Evolutionary conservation across 352 stramenopile species (phyloP).

Genomic region (Pythium apleroticum): DNA sequence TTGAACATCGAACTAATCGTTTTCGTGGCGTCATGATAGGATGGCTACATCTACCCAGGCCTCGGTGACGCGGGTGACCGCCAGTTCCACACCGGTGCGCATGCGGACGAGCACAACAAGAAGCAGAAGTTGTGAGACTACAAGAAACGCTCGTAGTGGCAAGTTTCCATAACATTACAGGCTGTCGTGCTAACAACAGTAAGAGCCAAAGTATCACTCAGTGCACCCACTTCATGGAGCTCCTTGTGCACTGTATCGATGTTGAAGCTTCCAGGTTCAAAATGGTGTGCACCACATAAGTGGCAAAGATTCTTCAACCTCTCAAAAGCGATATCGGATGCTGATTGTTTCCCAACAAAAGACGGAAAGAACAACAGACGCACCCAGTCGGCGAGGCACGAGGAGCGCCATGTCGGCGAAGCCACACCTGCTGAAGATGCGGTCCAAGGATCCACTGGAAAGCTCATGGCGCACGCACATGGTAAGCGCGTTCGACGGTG

Average conservation of each 20-base stretch:
- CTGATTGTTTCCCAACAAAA: conserved; percentile 9
- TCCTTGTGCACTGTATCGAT: not conserved
- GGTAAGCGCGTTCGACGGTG: conserved; percentile 31
- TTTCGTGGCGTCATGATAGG: conserved; percentile 30
- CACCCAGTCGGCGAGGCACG: not conserved
- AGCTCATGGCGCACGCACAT: conserved; percentile 88
- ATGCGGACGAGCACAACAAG: conserved; percentile 50
- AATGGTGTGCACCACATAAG: conserved; percentile 8
- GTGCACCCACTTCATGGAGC: too few relatives aligned
- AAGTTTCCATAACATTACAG: not conserved
- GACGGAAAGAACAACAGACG: conserved; percentile 11
- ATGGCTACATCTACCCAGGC: conserved; percentile 80
- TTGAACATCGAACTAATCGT: not conserved
- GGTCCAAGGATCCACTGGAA: conserved; percentile 81
- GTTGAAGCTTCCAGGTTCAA: not conserved
- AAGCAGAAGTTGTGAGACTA: conserved; percentile 55
- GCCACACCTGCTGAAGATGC: conserved; percentile 62
- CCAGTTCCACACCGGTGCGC: conserved; percentile 73
- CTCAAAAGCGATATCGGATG: not conserved
- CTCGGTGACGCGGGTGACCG: conserved; percentile 83
- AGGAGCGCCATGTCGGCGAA: conserved; percentile 17
- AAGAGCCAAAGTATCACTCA: too few relatives aligned
- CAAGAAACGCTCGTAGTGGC: not conserved
- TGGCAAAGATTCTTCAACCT: conserved; percentile 5
- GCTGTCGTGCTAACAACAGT: too few relatives aligned